Conservation (phyloP, 73 alveolate genomes). For the Blepharisma stoltei region DNA sequence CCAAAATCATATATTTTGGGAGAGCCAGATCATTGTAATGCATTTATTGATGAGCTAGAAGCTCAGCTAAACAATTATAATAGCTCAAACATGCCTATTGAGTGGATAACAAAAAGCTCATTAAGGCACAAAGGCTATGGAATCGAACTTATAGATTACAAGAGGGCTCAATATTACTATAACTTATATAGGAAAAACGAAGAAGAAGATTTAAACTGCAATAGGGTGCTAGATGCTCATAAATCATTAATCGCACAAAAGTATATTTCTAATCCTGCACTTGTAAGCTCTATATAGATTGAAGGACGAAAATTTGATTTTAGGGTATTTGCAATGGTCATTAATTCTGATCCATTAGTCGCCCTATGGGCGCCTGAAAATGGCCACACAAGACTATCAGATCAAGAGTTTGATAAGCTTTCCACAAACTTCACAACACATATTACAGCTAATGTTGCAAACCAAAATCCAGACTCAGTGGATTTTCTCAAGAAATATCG, state of each 20-base stretch:
- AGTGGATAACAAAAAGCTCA: conserved; percentile 12
- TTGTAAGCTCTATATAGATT: not conserved
- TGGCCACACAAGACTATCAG: conserved; percentile 33
- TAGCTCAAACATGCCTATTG: not conserved
- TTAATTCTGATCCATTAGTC: conserved; percentile 21
- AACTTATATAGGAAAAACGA: not conserved
- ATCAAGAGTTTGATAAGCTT: not conserved
- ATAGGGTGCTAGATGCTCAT: not conserved
- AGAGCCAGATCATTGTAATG: conserved; percentile 2
- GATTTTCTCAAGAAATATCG: conserved; percentile 10
- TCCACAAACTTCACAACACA: conserved; percentile 24
- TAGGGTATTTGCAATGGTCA: conserved; percentile 16
- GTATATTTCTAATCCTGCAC: conserved; percentile 25
- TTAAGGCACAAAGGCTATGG: conserved; percentile 28
- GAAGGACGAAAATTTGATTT: conserved; percentile 31
- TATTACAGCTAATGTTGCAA: conserved; percentile 33
- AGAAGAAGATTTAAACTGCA: conserved; percentile 14
- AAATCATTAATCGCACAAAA: not conserved
- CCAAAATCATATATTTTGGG: conserved; percentile 8
- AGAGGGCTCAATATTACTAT: not conserved
- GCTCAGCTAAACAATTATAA: not conserved
- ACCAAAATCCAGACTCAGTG: not conserved
- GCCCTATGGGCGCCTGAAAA: conserved; percentile 25
- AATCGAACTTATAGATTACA: not conserved
- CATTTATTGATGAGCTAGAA: not conserved